Percentiles rank a stretch among this genome's conserved stretches.
phyloP scores from a whole-genome alignment of 2,329 filamentous ascomycete genomes.

The Colletotrichum lentis region DNA sequence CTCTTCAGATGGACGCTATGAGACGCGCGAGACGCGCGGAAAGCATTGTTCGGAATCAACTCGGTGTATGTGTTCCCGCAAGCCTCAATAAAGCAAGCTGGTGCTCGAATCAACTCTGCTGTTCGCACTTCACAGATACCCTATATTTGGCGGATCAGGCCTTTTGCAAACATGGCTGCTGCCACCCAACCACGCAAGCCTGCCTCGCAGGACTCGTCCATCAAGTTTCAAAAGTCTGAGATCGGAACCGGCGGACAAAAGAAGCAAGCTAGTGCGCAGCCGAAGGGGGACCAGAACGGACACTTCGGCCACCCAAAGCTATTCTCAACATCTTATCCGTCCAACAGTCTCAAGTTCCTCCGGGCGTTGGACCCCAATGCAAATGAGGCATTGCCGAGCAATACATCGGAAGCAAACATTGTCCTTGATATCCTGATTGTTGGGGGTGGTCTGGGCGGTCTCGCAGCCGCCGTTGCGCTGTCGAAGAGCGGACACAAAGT shows the following conservation, averaged over 20 bases:
- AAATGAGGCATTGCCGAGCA: background rate
- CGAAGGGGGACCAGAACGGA: background rate
- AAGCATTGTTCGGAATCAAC: background rate
- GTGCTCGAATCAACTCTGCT: too few species aligned
- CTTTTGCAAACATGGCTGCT: background rate
- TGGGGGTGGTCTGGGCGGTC: constrained; percentile 37
- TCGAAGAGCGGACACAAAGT: constrained; percentile 31
- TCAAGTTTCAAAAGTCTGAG: background rate
- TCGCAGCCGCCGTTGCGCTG: constrained; percentile 34
- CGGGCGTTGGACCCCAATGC: background rate
- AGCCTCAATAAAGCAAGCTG: background rate
- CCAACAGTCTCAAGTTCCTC: constrained; percentile 34
- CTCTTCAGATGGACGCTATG: background rate
- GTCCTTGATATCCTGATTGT: constrained; percentile 31
- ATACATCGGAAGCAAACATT: background rate
- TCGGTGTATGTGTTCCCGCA: background rate
- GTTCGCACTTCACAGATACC: too few species aligned
- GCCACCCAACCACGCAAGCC: background rate
- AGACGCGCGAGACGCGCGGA: background rate
- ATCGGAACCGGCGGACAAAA: background rate
- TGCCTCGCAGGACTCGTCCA: background rate
- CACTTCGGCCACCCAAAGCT: background rate
- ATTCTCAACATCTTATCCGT: constrained; percentile 23
- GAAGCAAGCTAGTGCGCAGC: background rate
- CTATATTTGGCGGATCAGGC: background rate